Evolutionary conservation across 495 filamentous ascomycete genomes (phyloP).

Genomic region (Trichoderma orchidacearum): DNA sequence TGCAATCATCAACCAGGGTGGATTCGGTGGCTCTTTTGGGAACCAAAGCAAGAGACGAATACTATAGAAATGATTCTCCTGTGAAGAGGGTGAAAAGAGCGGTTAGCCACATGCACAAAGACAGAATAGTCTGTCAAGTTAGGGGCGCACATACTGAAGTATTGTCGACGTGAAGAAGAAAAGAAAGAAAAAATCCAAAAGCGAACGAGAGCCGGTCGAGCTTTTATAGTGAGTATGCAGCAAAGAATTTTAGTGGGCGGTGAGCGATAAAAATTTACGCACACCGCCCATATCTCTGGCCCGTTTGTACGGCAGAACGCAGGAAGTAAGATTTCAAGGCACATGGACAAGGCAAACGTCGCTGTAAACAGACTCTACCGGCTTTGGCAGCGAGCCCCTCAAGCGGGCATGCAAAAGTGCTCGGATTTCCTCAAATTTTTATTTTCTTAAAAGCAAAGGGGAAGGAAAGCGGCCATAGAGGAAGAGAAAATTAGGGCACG

Average conservation of each 20-base stretch:
- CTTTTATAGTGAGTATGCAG: constrained; percentile 16
- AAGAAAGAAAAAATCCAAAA: constrained; percentile 17
- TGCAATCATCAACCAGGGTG: constrained; percentile 48
- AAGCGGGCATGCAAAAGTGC: too few species aligned
- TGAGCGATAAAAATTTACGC: neutral
- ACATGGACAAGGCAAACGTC: neutral
- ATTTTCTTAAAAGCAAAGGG: too few species aligned
- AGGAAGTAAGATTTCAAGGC: neutral
- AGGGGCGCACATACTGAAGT: constrained; percentile 39
- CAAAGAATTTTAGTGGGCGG: neutral
- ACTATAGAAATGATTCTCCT: constrained; percentile 88
- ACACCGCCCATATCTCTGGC: too few species aligned
- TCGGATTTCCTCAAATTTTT: too few species aligned
- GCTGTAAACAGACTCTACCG: too few species aligned
- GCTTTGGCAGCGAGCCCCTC: too few species aligned
- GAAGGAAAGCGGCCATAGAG: too few species aligned
- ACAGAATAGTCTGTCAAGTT: constrained; percentile 6
- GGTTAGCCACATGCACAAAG: too few species aligned
- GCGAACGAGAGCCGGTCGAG: neutral
- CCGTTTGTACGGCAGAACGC: neutral
- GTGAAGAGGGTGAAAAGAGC: neutral
- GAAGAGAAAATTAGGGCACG: too few species aligned
- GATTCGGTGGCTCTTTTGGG: constrained; percentile 55
- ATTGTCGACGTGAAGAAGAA: constrained; percentile 47
- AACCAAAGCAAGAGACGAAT: constrained; percentile 66